phyloP scores from a whole-genome alignment of 192 early-diverging fungal species.

The Backusella luteola region DNA sequence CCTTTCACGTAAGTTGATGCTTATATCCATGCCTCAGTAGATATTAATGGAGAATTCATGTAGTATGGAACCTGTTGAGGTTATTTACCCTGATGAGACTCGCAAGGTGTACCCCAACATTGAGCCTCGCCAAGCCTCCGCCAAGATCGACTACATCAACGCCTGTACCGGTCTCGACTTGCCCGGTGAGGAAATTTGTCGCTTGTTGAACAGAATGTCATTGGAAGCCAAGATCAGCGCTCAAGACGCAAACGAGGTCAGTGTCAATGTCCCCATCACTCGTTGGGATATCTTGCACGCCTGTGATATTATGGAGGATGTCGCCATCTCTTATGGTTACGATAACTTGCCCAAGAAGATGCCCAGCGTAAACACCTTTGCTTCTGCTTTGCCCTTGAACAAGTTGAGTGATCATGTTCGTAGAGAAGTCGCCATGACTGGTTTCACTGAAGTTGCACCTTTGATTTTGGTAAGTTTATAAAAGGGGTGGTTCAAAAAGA shows the following conservation, averaged over 20 bases:
- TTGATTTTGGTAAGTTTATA: slow-evolving; percentile 75
- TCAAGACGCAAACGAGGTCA: slow-evolving; percentile 54
- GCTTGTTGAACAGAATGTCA: slow-evolving; percentile 85
- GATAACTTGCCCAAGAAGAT: slow-evolving; percentile 86
- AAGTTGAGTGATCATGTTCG: slow-evolving; percentile 88
- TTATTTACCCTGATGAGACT: slow-evolving; percentile 82
- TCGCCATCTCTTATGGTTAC: slow-evolving; percentile 95
- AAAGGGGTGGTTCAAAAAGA: not conserved
- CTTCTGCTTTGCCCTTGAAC: slow-evolving; percentile 86
- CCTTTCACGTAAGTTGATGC: slow-evolving; percentile 76
- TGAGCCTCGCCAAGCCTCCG: slow-evolving; percentile 61
- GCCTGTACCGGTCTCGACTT: slow-evolving; percentile 74
- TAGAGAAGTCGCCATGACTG: slow-evolving; percentile 82
- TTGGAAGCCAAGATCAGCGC: slow-evolving; percentile 60
- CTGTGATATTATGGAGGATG: slow-evolving; percentile 98
- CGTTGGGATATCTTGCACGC: slow-evolving; percentile 94
- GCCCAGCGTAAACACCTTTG: slow-evolving; percentile 82
- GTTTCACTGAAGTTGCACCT: slow-evolving; percentile 93
- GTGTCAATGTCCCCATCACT: slow-evolving; percentile 83
- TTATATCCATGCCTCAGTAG: not conserved
- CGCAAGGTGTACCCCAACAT: slow-evolving; percentile 72
- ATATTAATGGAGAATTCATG: not conserved
- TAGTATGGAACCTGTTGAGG: slow-evolving; percentile 90
- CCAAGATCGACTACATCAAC: slow-evolving; percentile 89
- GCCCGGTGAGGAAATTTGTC: slow-evolving; percentile 65